phyloP scores from a whole-genome alignment of 164 flowering plant species.

The Vitis riparia region DNA sequence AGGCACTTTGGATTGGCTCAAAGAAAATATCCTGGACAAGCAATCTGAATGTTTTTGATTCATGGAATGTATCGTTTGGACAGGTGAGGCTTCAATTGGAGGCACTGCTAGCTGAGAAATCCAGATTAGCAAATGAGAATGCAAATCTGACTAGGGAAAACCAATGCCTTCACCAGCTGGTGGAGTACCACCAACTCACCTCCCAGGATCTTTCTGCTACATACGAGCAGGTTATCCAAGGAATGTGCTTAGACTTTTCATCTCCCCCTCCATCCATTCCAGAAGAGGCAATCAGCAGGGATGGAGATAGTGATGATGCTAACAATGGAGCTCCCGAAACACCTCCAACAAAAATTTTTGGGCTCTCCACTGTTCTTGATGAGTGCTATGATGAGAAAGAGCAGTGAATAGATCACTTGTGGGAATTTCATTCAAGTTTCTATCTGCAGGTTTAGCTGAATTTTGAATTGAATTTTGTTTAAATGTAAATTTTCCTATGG shows the following conservation, averaged over 20 bases:
- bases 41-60: not conserved
- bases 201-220: constrained; percentile 69
- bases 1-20: too few relatives aligned
- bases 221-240: constrained; percentile 53
- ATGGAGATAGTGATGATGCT: constrained; percentile 8
- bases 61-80: not conserved
- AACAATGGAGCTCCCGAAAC: constrained; percentile 20
- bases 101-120: constrained; percentile 86
- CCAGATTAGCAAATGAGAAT: constrained; percentile 83
- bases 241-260: constrained; percentile 72
- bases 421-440: not conserved
- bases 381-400: constrained; percentile 18
- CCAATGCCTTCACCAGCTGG: constrained; percentile 85
- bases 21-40: too few relatives aligned
- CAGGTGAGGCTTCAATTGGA: constrained; percentile 98
- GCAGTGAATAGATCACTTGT: not conserved
- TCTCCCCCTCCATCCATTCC: constrained; percentile 45
- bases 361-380: constrained; percentile 31
- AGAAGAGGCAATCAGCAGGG: constrained; percentile 19
- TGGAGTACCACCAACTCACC: constrained; percentile 83
- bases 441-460: not conserved
- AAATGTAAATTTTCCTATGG: not conserved
- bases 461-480: not conserved
- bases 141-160: constrained; percentile 80
- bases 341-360: constrained; percentile 19